Base-by-base conservation (phyloP, 139 green algal genomes). In the Auxenochlorella protothecoides region DNA sequence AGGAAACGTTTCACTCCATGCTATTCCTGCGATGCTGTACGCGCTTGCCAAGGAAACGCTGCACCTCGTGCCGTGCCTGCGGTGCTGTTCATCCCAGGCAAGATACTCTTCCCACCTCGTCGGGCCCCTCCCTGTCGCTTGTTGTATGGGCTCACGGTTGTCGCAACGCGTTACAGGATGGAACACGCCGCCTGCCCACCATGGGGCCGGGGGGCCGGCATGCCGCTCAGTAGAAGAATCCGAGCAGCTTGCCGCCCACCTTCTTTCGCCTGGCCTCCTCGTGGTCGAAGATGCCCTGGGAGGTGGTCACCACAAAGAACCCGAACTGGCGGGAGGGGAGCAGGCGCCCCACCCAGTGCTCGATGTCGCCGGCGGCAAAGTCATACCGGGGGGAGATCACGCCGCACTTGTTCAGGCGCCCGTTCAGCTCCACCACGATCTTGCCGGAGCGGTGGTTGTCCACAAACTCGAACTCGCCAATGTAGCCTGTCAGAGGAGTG, bases 391-490 rank as follows among this genome's bases (percentile, higher is more conserved):
- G 95, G 53, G 87, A 93, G 84, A 99, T 99, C 55, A 97, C 93
- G 61, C 95, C 95, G 82, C 93, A 98, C 85, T 99, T 99, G 91
- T 99, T 99, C 64, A 99, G 86, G 65, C 93, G 79, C 55, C 95
- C 95, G 79, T 98, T 99, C 15, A 99, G 87, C 87, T 98, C 92
- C 57, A 99, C 92, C 10, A 99, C 95, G 77, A 99, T 98, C 88
- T 99, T 99, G 77, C 95, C 95, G 3, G 82, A 84, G 53, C 95
- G 85, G 81, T 97, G 94, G 89, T 99, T 96, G 73, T 99, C 95
- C 55, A 99, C 92, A 70, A 92, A 87, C 83, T 99, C 95, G 78
- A 99, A 99, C 88, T 99, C 95, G 76, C 88, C 88, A 78, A 99
- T 99, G 90, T 99, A 99, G 56, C 94, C 94, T 98, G 85, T 44